phyloP scores from a whole-genome alignment of 2,329 filamentous ascomycete species.

The Leptosphaerulina australis region DNA sequence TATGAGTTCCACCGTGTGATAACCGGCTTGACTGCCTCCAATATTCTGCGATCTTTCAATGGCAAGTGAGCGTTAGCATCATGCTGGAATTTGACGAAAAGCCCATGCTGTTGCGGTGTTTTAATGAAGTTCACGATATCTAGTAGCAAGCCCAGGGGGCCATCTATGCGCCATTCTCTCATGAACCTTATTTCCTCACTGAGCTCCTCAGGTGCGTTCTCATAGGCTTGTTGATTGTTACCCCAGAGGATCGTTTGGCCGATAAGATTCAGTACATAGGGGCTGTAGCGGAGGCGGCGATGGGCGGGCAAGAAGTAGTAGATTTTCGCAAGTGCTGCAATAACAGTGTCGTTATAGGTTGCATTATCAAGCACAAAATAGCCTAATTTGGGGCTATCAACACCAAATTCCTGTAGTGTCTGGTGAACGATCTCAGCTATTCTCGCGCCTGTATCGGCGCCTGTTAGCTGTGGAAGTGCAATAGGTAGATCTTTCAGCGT shows the following conservation, averaged over 20 bases:
- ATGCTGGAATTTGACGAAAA: too few relatives aligned
- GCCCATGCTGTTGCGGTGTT: too few relatives aligned
- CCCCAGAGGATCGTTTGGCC: background rate
- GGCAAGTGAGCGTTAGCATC: too few relatives aligned
- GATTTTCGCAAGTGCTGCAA: too few relatives aligned
- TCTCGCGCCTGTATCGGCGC: too few relatives aligned
- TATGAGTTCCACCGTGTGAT: background rate
- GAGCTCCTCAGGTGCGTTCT: background rate
- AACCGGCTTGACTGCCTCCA: background rate
- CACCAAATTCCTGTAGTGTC: background rate
- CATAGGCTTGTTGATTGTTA: background rate
- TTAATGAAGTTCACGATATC: too few relatives aligned
- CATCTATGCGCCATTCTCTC: background rate
- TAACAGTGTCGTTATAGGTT: constrained; percentile 5
- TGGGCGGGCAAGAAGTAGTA: too few relatives aligned
- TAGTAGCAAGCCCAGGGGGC: background rate
- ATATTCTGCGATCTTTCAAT: background rate
- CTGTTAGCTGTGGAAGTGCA: too few relatives aligned
- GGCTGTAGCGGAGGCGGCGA: too few relatives aligned
- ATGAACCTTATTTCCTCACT: background rate
- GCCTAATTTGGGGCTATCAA: background rate
- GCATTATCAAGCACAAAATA: constrained; percentile 19
- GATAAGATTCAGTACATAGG: too few relatives aligned
- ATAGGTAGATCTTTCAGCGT: too few relatives aligned
- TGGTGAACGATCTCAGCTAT: too few relatives aligned